Evolutionary conservation across 169 alveolate species (phyloP).

Genomic region (Eimeria necatrix): DNA sequence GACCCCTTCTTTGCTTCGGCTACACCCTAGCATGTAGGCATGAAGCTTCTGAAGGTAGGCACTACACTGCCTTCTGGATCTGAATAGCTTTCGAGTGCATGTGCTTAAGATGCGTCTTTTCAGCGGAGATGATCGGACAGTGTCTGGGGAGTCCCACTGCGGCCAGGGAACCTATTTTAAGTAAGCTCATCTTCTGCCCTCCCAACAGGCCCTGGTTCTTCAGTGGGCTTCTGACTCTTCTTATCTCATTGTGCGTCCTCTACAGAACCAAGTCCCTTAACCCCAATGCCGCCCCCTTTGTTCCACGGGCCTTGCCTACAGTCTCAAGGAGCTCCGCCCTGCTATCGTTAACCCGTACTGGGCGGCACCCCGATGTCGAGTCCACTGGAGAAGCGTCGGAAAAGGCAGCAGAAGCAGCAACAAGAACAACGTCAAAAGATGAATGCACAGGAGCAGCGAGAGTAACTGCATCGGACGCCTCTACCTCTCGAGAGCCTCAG

Average conservation of each 20-base stretch:
- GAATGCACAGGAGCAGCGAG: not conserved
- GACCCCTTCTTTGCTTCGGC: not conserved
- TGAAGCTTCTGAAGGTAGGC: not conserved
- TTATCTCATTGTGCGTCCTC: not conserved
- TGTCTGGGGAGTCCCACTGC: not conserved
- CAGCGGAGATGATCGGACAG: conserved; percentile 26
- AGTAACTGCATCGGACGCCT: not conserved
- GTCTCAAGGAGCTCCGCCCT: not conserved
- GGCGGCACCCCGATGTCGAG: not conserved
- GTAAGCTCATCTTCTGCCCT: not conserved
- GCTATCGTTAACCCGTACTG: no score
- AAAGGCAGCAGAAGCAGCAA: not conserved
- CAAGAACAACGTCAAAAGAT: not conserved
- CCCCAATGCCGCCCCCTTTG: conserved; percentile 62
- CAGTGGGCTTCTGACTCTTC: not conserved
- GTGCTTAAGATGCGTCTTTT: not conserved
- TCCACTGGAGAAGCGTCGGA: not conserved
- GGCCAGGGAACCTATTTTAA: not conserved
- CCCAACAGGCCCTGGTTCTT: not conserved
- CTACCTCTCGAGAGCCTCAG: not conserved
- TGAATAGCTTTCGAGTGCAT: not conserved
- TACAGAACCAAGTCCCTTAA: conserved; percentile 52
- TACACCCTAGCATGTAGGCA: not conserved
- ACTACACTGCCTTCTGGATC: not conserved
- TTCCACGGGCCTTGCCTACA: conserved; percentile 19